Evolutionary conservation across 306 rosid species (phyloP).

Genomic region (Mimosa bimucronata): DNA sequence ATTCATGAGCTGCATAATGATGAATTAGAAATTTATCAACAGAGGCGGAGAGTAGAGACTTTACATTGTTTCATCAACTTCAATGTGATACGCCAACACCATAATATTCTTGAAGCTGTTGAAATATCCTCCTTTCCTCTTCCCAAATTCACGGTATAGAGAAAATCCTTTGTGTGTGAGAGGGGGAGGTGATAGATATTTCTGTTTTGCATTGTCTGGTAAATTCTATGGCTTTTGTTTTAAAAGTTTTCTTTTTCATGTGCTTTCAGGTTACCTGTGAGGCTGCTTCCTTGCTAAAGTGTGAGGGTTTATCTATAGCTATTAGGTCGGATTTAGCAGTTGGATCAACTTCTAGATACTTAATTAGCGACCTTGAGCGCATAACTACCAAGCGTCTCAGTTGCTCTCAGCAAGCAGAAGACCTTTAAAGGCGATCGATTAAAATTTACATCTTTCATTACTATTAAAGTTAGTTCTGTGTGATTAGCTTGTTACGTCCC

Average conservation of each 20-base stretch:
- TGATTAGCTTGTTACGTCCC: not conserved
- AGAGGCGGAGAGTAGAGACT: slow-evolving; percentile 20
- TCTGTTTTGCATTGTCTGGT: not conserved
- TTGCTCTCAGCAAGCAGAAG: too few relatives aligned
- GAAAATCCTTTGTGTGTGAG: too few relatives aligned
- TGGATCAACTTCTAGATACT: slow-evolving; percentile 42
- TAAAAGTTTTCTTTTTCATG: not conserved
- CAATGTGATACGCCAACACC: slow-evolving; percentile 37
- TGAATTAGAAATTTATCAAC: slow-evolving; percentile 25
- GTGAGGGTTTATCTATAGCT: slow-evolving; percentile 11
- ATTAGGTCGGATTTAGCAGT: slow-evolving; percentile 32
- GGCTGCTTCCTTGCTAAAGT: slow-evolving; percentile 36
- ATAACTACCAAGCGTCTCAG: not conserved
- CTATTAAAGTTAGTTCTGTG: not conserved
- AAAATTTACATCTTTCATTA: too few relatives aligned
- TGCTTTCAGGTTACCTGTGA: slow-evolving; percentile 44
- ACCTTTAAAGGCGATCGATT: too few relatives aligned
- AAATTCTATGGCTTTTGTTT: not conserved
- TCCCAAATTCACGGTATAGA: not conserved
- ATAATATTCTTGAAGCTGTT: slow-evolving; percentile 26
- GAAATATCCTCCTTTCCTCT: slow-evolving; percentile 21
- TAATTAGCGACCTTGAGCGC: slow-evolving; percentile 41
- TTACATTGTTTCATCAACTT: slow-evolving; percentile 42
- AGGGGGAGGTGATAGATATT: slow-evolving; percentile 19
- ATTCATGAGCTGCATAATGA: slow-evolving; percentile 39